Percentiles rank a stretch among this genome's conserved stretches.
phyloP scores from a whole-genome alignment of 306 rosid genomes.

The Cucurbita ficifolia region DNA sequence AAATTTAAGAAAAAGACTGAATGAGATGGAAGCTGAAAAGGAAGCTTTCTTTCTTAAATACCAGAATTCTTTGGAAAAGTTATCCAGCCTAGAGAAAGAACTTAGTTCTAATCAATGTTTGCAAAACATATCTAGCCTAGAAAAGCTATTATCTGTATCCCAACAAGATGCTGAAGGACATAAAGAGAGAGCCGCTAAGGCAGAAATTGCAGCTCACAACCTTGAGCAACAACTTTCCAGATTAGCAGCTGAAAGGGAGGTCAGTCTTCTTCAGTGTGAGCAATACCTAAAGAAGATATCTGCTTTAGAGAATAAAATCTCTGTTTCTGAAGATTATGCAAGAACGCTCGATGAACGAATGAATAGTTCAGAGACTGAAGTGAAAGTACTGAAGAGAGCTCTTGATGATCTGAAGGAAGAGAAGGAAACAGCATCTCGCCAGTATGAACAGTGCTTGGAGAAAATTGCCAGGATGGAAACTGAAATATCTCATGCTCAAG shows the following conservation, averaged over 20 bases:
- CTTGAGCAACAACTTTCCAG: conserved; percentile 45
- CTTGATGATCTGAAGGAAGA: conserved; percentile 36
- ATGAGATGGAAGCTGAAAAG: conserved; percentile 57
- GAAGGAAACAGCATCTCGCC: conserved; percentile 47
- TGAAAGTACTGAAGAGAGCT: conserved; percentile 34
- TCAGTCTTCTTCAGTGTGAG: conserved; percentile 36
- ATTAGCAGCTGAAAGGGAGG: conserved; percentile 61
- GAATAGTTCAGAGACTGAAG: conserved; percentile 46
- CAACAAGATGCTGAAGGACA: conserved; percentile 39
- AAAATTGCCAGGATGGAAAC: conserved; percentile 54
- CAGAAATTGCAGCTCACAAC: conserved; percentile 47
- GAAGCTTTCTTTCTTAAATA: conserved; percentile 61
- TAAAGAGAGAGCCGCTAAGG: conserved; percentile 41
- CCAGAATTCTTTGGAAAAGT: conserved; percentile 53
- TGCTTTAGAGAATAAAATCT: conserved; percentile 52
- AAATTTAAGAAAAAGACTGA: conserved; percentile 41
- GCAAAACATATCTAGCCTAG: conserved; percentile 57
- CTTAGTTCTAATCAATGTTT: conserved; percentile 40
- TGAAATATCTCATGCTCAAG: conserved; percentile 49
- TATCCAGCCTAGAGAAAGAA: conserved; percentile 51
- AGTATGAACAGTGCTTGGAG: conserved; percentile 53
- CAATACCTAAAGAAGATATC: conserved; percentile 57
- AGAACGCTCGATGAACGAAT: conserved; percentile 46
- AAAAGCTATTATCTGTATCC: conserved; percentile 30
- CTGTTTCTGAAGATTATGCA: conserved; percentile 53